Evolutionary conservation across 495 filamentous ascomycete genomes (phyloP).

Genomic region (Penicillium angulare): DNA sequence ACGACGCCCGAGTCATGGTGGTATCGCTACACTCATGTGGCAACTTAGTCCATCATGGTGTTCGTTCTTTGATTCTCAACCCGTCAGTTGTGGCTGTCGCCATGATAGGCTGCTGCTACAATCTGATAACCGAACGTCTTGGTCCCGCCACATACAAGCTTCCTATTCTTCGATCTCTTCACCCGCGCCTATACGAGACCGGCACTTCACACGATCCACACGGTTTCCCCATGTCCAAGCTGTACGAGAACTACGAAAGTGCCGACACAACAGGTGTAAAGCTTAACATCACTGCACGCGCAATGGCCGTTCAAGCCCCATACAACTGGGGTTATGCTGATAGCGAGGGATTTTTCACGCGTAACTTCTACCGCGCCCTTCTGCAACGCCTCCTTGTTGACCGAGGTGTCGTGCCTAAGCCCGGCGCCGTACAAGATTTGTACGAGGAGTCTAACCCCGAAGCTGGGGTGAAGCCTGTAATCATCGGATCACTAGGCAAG

Average conservation of each 20-base stretch:
- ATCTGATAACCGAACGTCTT: conserved; percentile 86
- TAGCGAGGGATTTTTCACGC: conserved; percentile 83
- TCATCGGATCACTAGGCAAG: conserved; percentile 83
- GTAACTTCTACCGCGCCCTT: conserved; percentile 90
- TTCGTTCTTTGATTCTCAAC: conserved; percentile 80
- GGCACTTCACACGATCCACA: conserved; percentile 72
- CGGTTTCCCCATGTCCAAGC: conserved; percentile 88
- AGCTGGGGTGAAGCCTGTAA: conserved; percentile 46
- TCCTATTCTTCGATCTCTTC: conserved; percentile 59
- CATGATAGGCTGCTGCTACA: conserved; percentile 97
- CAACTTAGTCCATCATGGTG: conserved; percentile 91
- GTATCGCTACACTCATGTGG: conserved; percentile 96
- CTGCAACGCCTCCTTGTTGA: conserved; percentile 90
- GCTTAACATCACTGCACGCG: conserved; percentile 92
- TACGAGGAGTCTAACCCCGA: conserved; percentile 25
- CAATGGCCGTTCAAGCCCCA: conserved; percentile 96
- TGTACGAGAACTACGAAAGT: conserved; percentile 59
- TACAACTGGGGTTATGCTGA: conserved; percentile 82
- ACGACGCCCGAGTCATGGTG: conserved; percentile 64
- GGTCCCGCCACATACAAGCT: conserved; percentile 83
- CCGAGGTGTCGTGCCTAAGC: conserved; percentile 63
- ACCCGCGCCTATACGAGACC: conserved; percentile 55
- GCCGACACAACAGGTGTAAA: conserved; percentile 57
- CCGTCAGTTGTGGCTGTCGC: conserved; percentile 82
- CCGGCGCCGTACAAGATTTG: conserved; percentile 37